Conservation (phyloP, 2,329 filamentous ascomycete species). For the Colletotrichum salicis region DNA sequence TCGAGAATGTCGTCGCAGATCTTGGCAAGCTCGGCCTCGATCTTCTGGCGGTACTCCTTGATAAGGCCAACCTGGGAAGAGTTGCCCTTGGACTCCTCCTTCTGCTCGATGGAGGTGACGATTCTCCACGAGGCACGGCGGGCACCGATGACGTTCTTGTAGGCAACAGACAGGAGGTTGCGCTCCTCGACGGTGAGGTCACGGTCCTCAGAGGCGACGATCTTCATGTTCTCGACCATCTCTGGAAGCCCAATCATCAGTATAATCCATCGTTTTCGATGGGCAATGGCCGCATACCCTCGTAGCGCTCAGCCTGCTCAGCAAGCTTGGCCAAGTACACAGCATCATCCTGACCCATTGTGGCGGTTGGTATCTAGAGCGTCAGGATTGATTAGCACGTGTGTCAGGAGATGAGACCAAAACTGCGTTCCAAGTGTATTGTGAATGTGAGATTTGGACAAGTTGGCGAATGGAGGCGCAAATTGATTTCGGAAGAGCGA, state of each 20-base stretch:
- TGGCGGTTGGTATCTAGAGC: conserved; percentile 56
- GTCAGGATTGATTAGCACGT: conserved; percentile 26
- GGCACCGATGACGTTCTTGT: conserved; percentile 99
- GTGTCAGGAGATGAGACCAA: not conserved
- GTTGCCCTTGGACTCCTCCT: conserved; percentile 99
- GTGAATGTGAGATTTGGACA: not conserved
- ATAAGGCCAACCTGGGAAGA: conserved; percentile 89
- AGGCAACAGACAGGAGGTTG: conserved; percentile 96
- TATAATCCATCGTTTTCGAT: conserved; percentile 13
- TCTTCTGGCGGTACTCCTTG: conserved; percentile 99
- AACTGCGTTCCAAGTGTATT: conserved; percentile 5
- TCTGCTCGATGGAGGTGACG: conserved; percentile 98
- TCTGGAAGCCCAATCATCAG: conserved; percentile 64
- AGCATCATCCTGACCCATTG: conserved; percentile 99
- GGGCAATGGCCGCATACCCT: conserved; percentile 73
- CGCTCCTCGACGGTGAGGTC: conserved; percentile 93
- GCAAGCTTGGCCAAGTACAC: conserved; percentile 99
- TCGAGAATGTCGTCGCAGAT: conserved; percentile 98
- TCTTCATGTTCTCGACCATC: conserved; percentile 99
- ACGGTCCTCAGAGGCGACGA: conserved; percentile 87
- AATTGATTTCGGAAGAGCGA: conserved; percentile 13
- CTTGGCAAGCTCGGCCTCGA: conserved; percentile 94
- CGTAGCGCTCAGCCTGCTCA: conserved; percentile 99
- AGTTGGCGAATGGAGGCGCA: not conserved
- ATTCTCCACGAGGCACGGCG: conserved; percentile 98